Evolutionary conservation across 257 asterid genomes (phyloP).

Genomic region (Paraleonurus japonicus): DNA sequence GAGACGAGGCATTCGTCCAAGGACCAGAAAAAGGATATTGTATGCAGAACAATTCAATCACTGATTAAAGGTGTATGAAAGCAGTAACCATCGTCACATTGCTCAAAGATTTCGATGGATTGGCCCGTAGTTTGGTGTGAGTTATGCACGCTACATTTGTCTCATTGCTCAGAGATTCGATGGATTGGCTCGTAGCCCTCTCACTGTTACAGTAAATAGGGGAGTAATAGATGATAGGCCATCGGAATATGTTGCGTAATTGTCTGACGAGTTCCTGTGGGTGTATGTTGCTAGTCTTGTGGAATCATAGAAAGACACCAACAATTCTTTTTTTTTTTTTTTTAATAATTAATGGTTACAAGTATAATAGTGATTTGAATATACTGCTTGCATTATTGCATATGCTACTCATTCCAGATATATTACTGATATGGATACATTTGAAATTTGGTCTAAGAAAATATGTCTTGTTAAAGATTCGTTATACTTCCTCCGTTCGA

Average conservation of each 20-base stretch:
- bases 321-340: neutral
- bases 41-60: constrained; percentile 54
- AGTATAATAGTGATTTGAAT: neutral
- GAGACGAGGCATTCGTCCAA: constrained; percentile 33
- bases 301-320: neutral
- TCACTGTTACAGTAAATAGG: neutral
- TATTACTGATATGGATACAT: neutral
- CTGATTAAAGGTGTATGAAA: constrained; percentile 56
- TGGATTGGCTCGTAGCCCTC: constrained; percentile 34
- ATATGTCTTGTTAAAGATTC: neutral
- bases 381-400: neutral
- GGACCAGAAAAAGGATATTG: constrained; percentile 63
- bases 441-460: neutral
- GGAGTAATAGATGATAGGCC: neutral
- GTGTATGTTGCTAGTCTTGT: neutral
- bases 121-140: constrained; percentile 39
- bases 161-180: constrained; percentile 49
- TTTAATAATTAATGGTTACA: neutral
- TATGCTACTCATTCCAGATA: neutral
- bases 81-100: constrained; percentile 39
- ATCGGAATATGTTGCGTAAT: neutral
- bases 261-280: neutral
- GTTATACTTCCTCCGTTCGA: no score
- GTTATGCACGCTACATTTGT: neutral
- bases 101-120: constrained; percentile 53